These are phyloP conservation scores for Schoenoplectus tabernaemontani DNA, from an alignment of 202 grass and related monocot genomes.

Conservation along the genomic window DNA sequence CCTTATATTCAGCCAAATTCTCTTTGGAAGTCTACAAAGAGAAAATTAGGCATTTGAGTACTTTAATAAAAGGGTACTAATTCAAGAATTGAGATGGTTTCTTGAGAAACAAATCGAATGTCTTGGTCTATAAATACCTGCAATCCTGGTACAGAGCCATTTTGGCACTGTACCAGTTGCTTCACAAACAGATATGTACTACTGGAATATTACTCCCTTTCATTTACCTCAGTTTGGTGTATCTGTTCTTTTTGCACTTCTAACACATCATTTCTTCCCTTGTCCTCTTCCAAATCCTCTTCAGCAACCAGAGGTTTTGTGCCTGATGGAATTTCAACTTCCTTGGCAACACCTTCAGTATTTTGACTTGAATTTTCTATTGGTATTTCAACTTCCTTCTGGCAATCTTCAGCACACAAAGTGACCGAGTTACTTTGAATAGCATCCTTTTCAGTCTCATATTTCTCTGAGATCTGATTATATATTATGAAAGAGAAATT, in stretches of 20 bases:
- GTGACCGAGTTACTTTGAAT: background rate
- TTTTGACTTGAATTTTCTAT: background rate
- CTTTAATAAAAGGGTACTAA: no score
- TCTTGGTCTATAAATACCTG: no score
- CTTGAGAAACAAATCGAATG: background rate
- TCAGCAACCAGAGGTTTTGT: background rate
- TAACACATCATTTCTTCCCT: background rate
- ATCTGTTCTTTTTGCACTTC: background rate
- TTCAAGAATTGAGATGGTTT: background rate
- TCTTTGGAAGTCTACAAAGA: conserved; percentile 3
- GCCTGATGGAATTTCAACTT: background rate
- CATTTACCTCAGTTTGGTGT: conserved; percentile 9
- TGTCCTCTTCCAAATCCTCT: background rate
- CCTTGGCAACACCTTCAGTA: background rate
- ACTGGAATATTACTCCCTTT: background rate
- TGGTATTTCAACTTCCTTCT: conserved; percentile 3
- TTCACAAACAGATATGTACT: background rate
- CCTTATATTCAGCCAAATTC: background rate
- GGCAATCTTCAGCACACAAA: background rate
- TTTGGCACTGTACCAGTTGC: background rate
- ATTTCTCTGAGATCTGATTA: background rate
- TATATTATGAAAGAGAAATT: background rate
- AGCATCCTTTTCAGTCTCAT: background rate
- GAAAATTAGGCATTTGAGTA: background rate
- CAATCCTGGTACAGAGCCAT: background rate